phyloP scores from a whole-genome alignment of 2,329 filamentous ascomycete genomes.

The Zymoseptoria brevis region DNA sequence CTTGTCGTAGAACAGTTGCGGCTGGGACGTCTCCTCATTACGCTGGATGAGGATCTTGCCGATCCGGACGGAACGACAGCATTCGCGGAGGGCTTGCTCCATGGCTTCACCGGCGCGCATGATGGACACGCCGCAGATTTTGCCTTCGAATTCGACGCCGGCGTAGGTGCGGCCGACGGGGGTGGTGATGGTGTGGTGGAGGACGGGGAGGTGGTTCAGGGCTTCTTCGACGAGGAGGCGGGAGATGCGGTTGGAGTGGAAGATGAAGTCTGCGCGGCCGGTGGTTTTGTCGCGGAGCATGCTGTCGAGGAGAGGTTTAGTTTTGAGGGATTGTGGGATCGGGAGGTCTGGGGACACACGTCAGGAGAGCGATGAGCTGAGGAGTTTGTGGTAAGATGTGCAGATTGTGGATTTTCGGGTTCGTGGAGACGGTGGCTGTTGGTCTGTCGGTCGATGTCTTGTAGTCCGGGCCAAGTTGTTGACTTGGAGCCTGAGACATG shows the following conservation, averaged over 20 bases:
- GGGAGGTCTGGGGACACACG: constrained; percentile 58
- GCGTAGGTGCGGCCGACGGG: constrained; percentile 82
- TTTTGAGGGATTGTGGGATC: neutral
- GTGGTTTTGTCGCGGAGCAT: constrained; percentile 94
- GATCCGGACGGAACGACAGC: constrained; percentile 94
- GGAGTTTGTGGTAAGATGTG: constrained; percentile 86
- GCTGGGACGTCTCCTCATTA: constrained; percentile 87
- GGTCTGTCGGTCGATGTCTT: constrained; percentile 66
- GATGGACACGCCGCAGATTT: constrained; percentile 97
- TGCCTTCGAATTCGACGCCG: constrained; percentile 90
- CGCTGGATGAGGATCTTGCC: constrained; percentile 97
- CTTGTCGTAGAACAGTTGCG: constrained; percentile 96
- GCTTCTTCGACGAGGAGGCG: constrained; percentile 94
- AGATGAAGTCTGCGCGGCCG: constrained; percentile 91
- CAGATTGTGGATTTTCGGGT: constrained; percentile 76
- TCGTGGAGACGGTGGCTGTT: constrained; percentile 66
- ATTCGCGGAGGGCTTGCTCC: constrained; percentile 94
- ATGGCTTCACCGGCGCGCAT: constrained; percentile 98
- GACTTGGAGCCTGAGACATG: constrained; percentile 33
- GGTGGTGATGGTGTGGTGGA: constrained; percentile 81
- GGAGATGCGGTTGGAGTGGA: constrained; percentile 98
- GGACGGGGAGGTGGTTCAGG: constrained; percentile 87
- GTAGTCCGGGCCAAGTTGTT: constrained; percentile 75
- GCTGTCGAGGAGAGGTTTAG: constrained; percentile 39
- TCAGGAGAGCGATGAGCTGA: constrained; percentile 92